These are phyloP conservation scores for Cafeteria roenbergensis DNA, from an alignment of 108 stramenopile genomes.

Conservation along the genomic window DNA sequence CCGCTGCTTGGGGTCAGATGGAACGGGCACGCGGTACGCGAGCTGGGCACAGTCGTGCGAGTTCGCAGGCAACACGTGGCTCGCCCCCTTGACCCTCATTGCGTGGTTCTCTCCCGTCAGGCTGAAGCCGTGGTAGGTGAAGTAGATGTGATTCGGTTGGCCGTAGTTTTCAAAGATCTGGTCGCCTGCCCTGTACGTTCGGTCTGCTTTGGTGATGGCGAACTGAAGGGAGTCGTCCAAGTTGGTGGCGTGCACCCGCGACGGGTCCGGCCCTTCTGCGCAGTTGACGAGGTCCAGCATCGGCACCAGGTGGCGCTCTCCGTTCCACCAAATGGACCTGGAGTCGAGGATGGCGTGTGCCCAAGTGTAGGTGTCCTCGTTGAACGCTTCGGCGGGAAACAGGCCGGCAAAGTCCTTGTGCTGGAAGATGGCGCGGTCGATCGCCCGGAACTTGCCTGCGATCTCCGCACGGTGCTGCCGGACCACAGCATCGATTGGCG, in stretches of 20 bases:
- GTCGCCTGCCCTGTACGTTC: conserved; percentile 35
- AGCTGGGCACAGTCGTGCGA: neutral
- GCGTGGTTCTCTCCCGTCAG: conserved; percentile 4
- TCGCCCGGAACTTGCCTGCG: conserved; percentile 3
- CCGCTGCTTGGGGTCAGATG: no score
- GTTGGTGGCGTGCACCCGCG: conserved; percentile 27
- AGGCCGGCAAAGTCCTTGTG: neutral
- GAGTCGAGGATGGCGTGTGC: conserved; percentile 51
- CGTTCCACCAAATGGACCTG: conserved; percentile 63
- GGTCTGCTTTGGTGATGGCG: conserved; percentile 44
- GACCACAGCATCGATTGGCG: conserved; percentile 9
- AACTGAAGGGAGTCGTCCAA: conserved; percentile 12
- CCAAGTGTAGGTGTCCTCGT: conserved; percentile 42
- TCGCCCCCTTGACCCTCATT: neutral
- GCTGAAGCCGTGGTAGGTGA: conserved; percentile 55
- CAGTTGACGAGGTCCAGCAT: conserved; percentile 60
- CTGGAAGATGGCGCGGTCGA: neutral
- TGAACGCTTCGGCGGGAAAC: conserved; percentile 1
- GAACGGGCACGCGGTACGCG: no score
- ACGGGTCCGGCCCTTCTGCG: conserved; percentile 14
- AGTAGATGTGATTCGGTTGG: conserved; percentile 58
- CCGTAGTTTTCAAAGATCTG: conserved; percentile 61
- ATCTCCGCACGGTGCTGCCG: conserved; percentile 9
- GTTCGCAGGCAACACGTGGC: no score
- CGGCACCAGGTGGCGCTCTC: conserved; percentile 55